Base-by-base conservation (phyloP, 2,329 filamentous ascomycete species). In the Endothia cerciana region DNA sequence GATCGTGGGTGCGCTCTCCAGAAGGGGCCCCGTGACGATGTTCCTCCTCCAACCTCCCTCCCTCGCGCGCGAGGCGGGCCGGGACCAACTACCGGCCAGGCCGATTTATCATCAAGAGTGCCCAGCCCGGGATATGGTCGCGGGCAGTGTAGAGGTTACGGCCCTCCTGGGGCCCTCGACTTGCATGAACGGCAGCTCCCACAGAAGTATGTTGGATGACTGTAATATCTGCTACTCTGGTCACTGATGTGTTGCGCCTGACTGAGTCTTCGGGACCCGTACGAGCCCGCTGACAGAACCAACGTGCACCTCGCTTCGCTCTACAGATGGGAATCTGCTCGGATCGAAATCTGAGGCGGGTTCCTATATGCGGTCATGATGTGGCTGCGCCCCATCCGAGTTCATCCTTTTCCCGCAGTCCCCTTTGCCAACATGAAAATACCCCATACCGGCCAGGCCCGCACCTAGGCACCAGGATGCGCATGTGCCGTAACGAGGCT, bases 381-480 rank as follows among this genome's bases (percentile, higher is more conserved):
- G 55, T 56, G 66, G 66, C 63, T 65, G 63, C 49, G 66, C 66
- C 61, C 63, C 63, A 36, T 68, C 57, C 66, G 45, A 28, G 55
- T n/a, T 10, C 59, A 63, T 55, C 63, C 63, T 58, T 60, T 38
- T 57, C 36, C 22, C n/a, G 28, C 43, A 19, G 51, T 47, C 43
- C 40, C n/a, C 41, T 11, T 22, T 49, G 56, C 61, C 65, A 40
- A 49, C 33, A 28, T 40, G 30, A 62, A 22, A 40, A 57, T 40
- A 43, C 38, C 61, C 56, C 57, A 61, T 62, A 64, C 55, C 61
- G 45, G 57, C 51, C 41, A 64, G 56, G 56, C 41, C 60, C 60
- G 25, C 56, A 60, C 59, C 56, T 60, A 68, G 66, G 63, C 66
- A 65, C 61, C 66, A 68, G 63, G 55, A 65, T 67, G 49, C 28